Evolutionary conservation across 495 filamentous ascomycete genomes (phyloP).

Genomic region (Aspergillus nanangensis): DNA sequence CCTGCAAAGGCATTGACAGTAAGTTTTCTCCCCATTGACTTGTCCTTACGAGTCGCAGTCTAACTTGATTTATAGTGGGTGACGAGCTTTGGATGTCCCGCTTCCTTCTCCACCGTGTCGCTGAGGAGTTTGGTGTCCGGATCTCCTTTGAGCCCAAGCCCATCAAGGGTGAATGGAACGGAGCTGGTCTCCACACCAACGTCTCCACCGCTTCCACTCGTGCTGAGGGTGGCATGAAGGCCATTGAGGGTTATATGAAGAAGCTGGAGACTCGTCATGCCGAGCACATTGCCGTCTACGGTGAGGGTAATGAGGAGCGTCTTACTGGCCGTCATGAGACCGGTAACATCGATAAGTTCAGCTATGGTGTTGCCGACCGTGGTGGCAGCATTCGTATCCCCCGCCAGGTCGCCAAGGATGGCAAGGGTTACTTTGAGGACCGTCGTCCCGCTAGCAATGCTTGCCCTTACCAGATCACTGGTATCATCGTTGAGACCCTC

Average conservation of each 20-base stretch:
- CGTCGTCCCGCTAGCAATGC: conserved; percentile 91
- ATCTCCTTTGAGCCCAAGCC: conserved; percentile 97
- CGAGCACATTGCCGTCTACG: conserved; percentile 97
- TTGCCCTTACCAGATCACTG: conserved; percentile 94
- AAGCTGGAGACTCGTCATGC: conserved; percentile 83
- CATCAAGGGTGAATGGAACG: conserved; percentile 99
- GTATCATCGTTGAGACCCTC: conserved; percentile 80
- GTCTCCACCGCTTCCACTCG: conserved; percentile 86
- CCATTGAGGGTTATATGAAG: conserved; percentile 80
- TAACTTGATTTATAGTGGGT: conserved; percentile 56
- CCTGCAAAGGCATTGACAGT: conserved; percentile 85
- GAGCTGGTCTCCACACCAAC: conserved; percentile 96
- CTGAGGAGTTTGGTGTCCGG: conserved; percentile 95
- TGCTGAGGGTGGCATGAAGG: conserved; percentile 89
- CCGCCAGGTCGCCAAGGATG: conserved; percentile 82
- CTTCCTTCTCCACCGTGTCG: conserved; percentile 92
- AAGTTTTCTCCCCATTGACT: conserved; percentile 23
- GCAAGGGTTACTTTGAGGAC: conserved; percentile 98
- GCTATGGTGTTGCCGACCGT: conserved; percentile 93
- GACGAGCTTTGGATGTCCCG: conserved; percentile 97
- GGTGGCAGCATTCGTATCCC: conserved; percentile 93
- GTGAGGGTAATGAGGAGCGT: conserved; percentile 86
- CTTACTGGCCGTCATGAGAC: conserved; percentile 97
- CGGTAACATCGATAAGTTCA: conserved; percentile 87
- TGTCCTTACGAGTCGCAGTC: background rate